Evolutionary conservation across 306 rosid genomes (phyloP).

Genomic region (Begonia fuchsioides): DNA sequence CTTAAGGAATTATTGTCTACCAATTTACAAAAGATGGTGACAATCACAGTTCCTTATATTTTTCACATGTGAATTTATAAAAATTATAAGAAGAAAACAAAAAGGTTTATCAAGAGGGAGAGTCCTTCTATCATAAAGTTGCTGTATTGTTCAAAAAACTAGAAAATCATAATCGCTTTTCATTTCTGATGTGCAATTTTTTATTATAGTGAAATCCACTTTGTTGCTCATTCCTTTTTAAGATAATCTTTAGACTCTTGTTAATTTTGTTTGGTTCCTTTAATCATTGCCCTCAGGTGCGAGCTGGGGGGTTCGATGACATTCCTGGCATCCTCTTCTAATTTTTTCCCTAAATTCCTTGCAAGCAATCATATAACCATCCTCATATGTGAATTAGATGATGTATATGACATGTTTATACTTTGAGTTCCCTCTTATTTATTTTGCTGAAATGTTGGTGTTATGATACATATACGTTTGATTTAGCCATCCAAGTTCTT

Average conservation of each 20-base stretch:
- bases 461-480: conserved; percentile 65
- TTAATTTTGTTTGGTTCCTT: conserved; percentile 5
- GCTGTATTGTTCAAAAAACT: too few species aligned
- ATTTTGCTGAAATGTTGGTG: conserved; percentile 14
- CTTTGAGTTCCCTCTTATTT: not conserved
- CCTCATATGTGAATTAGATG: not conserved
- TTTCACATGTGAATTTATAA: too few species aligned
- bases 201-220: not conserved
- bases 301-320: conserved; percentile 93
- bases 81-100: too few species aligned
- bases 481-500: conserved; percentile 90
- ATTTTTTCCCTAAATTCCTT: conserved; percentile 70
- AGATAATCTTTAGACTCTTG: not conserved
- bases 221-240: not conserved
- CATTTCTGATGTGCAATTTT: not conserved
- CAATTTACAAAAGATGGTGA: too few species aligned
- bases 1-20: too few species aligned
- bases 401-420: not conserved
- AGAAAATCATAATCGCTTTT: too few species aligned
- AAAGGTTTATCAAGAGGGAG: too few species aligned
- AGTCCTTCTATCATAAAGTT: too few species aligned
- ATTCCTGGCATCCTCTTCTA: conserved; percentile 80
- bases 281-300: conserved; percentile 36
- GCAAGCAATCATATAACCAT: conserved; percentile 34
- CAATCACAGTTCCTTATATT: too few species aligned